Base-by-base conservation (phyloP, 1,284 basidiomycete genomes). In the Inonotus hispidus region DNA sequence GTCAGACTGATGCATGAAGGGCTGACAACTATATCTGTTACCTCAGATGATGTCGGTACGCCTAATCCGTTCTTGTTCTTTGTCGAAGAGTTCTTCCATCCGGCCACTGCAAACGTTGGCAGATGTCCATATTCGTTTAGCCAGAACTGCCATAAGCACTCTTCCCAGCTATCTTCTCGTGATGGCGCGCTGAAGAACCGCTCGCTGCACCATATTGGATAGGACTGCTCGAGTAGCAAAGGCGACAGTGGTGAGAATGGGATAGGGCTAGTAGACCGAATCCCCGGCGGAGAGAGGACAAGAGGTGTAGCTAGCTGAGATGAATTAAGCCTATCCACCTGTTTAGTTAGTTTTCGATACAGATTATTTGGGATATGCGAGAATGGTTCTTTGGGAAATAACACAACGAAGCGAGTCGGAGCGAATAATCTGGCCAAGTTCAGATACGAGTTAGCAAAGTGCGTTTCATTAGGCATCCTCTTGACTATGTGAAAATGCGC, bases 121-220 rank as follows among this genome's bases (percentile, higher is more conserved):
- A 60, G 45, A 25, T 43, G 19, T 23, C 63, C 63, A 52, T 58
- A 58, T 21, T 59, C 61, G 27, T 83, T 79, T 16, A 88, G 74
- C 76, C 82, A 83, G 57, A 87, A 64, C 64, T 83, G 82, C 86
- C 86, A 88, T n/a, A 87, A 70, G 70, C 86, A 88, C 62, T 84
- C 82, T 45, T 79, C 74, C 86, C 85, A 88, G 63, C 85, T 82
- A 1, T 74, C 70, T 0, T 68, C 62, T 25, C 83, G 81, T 13
- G 78, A 76, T 43, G 72, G 70, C 49, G 74, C 69, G 32, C 77
- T 66, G 64, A 83, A 81, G 64, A 80, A 74, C 27, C 84, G 78
- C 63, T 88, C 86, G 0, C 80, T 78, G 66, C 87, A 88, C 87
- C 87, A 88, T 3, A 80, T 69, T 2, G 77, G 73, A 65, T 82